Conservation (phyloP, 1,284 basidiomycete species). For the Irpex sp. region DNA sequence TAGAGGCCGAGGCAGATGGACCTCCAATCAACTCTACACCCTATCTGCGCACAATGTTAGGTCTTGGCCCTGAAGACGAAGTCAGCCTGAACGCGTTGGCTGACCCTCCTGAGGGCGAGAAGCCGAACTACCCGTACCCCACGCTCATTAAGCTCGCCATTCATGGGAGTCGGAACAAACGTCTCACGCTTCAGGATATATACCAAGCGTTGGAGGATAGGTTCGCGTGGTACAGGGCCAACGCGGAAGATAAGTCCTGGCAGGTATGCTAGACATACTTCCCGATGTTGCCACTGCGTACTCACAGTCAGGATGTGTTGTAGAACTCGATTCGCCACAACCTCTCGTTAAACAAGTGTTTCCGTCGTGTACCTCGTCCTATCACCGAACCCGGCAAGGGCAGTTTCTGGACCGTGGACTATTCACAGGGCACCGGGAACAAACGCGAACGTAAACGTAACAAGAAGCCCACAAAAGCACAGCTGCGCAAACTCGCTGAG, state of each 20-base stretch:
- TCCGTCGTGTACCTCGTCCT: conserved; percentile 59
- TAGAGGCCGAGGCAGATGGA: background rate
- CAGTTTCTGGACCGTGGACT: conserved; percentile 67
- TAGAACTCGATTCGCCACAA: conserved; percentile 91
- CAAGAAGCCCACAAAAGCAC: conserved; percentile 31
- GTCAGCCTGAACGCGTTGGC: conserved; percentile 48
- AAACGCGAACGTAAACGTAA: conserved; percentile 61
- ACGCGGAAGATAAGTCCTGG: conserved; percentile 52
- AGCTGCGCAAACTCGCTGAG: conserved; percentile 8
- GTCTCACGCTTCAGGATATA: conserved; percentile 65
- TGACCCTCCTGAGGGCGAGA: conserved; percentile 46
- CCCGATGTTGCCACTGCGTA: conserved; percentile 4
- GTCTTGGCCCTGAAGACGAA: conserved; percentile 34
- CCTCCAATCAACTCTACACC: conserved; percentile 34
- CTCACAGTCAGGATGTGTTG: conserved; percentile 7
- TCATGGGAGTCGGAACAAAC: conserved; percentile 52
- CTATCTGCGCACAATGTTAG: conserved; percentile 46
- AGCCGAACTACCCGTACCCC: conserved; percentile 54
- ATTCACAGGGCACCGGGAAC: conserved; percentile 55
- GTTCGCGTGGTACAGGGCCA: conserved; percentile 54
- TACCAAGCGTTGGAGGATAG: conserved; percentile 52
- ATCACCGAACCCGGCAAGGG: conserved; percentile 74
- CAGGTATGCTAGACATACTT: conserved; percentile 43
- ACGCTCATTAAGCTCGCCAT: conserved; percentile 73
- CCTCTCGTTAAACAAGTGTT: conserved; percentile 82